These are phyloP conservation scores for Clavariopsis aquatica DNA, from an alignment of 495 filamentous ascomycete species.

Conservation along the genomic window DNA sequence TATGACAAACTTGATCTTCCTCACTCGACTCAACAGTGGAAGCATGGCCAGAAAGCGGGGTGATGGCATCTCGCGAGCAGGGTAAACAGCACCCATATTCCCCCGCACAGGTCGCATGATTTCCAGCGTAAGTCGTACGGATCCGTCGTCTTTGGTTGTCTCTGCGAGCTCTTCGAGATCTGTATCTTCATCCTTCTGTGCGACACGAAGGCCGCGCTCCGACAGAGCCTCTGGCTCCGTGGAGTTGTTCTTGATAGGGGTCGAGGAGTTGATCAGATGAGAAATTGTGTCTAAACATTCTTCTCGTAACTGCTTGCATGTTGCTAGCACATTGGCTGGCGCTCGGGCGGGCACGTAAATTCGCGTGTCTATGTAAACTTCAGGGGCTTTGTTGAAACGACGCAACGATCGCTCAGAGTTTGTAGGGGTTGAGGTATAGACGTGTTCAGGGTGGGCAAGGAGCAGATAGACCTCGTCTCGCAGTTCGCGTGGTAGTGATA, in stretches of 20 bases:
- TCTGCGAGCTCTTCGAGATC: conserved; percentile 7
- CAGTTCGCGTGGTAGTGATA: conserved; percentile 30
- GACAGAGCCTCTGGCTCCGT: not conserved
- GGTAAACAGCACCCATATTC: conserved; percentile 7
- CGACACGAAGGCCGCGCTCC: not conserved
- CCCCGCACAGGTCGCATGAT: not conserved
- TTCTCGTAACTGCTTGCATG: conserved; percentile 21
- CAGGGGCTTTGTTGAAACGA: not conserved
- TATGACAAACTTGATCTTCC: conserved; percentile 17
- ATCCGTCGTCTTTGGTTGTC: conserved; percentile 10
- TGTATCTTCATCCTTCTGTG: not conserved
- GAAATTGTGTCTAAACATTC: conserved; percentile 19
- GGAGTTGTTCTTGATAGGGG: not conserved
- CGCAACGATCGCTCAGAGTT: not conserved
- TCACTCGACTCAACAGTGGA: conserved; percentile 14
- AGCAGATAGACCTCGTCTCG: conserved; percentile 28
- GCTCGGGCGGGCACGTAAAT: conserved; percentile 23
- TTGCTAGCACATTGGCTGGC: conserved; percentile 14
- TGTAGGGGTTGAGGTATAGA: conserved; percentile 13
- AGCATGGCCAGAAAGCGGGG: conserved; percentile 17
- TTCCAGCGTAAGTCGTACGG: conserved; percentile 20
- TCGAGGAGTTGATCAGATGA: not conserved
- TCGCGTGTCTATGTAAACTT: conserved; percentile 21
- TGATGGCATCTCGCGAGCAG: conserved; percentile 15
- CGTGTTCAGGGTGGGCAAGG: conserved; percentile 17